A percentile compares a stretch with the other conserved stretches of the same genome.
Evolutionary conservation across 2,329 filamentous ascomycete genomes (phyloP).

Genomic region (Knufia petricola): DNA sequence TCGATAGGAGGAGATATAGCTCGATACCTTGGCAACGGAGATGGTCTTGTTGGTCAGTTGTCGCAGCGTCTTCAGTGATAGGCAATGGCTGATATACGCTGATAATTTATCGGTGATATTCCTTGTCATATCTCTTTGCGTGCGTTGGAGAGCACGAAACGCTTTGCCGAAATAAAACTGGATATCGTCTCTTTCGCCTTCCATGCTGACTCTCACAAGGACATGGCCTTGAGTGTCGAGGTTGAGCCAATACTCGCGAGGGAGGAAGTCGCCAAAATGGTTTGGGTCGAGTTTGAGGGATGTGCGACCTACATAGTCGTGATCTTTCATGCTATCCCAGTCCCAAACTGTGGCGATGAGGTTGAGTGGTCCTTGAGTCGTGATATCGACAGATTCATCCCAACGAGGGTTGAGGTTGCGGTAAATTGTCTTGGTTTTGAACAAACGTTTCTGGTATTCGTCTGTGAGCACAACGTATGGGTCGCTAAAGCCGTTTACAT

Average conservation of each 20-base stretch:
- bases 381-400: constrained; percentile 96
- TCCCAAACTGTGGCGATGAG: constrained; percentile 98
- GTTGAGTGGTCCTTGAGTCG: constrained; percentile 81
- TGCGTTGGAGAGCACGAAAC: constrained; percentile 87
- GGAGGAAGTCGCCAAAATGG: constrained; percentile 92
- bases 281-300: constrained; percentile 95
- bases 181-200: constrained; percentile 95
- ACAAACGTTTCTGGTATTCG: constrained; percentile 92
- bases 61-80: constrained; percentile 73
- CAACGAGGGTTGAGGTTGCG: constrained; percentile 85
- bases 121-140: constrained; percentile 94
- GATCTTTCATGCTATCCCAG: constrained; percentile 92
- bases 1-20: constrained; percentile 44
- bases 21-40: constrained; percentile 63
- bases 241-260: constrained; percentile 94
- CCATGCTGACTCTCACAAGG: constrained; percentile 90
- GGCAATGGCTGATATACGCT: constrained; percentile 79
- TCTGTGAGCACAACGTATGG: constrained; percentile 95
- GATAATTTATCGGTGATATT: constrained; percentile 98
- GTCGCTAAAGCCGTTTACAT: constrained; percentile 87
- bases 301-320: constrained; percentile 95
- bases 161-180: constrained; percentile 98
- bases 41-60: constrained; percentile 44
- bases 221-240: constrained; percentile 89
- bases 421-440: constrained; percentile 88